Base-by-base conservation (phyloP, 1,139 yeast genomes). In the Groenewaldozyma auringiensis region DNA sequence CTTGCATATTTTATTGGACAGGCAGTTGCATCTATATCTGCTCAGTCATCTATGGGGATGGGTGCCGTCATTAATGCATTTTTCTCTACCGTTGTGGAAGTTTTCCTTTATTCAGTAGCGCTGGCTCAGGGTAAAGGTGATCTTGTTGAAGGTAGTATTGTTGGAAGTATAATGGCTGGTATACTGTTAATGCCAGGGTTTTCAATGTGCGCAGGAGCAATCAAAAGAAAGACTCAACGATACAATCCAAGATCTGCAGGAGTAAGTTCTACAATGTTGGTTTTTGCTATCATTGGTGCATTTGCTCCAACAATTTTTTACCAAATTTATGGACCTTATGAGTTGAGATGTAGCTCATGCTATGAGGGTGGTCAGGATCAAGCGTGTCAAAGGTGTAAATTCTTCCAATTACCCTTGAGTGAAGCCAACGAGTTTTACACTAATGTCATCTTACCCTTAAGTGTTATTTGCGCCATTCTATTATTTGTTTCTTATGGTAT, bases 11-110 rank as follows among this genome's bases (percentile, higher is more conserved):
- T 89, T 63, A 89, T 92, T 58, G 99, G 99, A 2, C 97, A 92
- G 64, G 98, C 97, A 1, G 98, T 92, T 21, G 99, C 99, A 0
- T 89, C 97, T 1, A 92, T 92, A 52, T 85, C 96, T 2, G 97
- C 98, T 0, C 98, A 94, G 67, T 87, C 96, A 0, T 89, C 97
- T 0, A 92, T 92, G 97, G 96, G 97, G n/a, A 81, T 92, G 53
- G 98, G 98, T 69, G 98, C 99, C 1, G 96, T 89, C 1, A 88
- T 92, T 56, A 92, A 92, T 64, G 99, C 99, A 0, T 89, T 94
- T 59, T 92, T 92, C 72, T 89, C 98, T 1, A 89, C 98, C 0
- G 76, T 94, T 44, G 97, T 92, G 13, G 99, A 92, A 62, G 86
- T 92, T 21, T 92, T 83, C 63, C 69, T 92, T 44, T 92, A 92